phyloP scores from a whole-genome alignment of 2,329 filamentous ascomycete genomes.

The Paecilomyces dactylethromorphus region DNA sequence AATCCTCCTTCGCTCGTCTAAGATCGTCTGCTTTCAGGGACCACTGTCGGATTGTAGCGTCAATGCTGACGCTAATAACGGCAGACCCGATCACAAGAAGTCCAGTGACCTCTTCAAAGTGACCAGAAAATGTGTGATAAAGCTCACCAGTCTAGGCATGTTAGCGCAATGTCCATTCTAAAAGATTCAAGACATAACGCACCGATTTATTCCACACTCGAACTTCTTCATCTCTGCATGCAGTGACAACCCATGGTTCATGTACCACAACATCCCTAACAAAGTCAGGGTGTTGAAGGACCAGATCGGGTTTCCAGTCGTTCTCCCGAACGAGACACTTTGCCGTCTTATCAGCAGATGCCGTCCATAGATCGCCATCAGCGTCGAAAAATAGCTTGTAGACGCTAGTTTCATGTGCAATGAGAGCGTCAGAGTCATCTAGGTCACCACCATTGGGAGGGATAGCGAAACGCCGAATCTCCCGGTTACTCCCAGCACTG shows the following conservation, averaged over 20 bases:
- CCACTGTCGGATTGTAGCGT: conserved; percentile 84
- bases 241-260: conserved; percentile 72
- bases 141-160: conserved; percentile 57
- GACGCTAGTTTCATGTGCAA: conserved; percentile 84
- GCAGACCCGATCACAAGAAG: conserved; percentile 55
- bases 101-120: conserved; percentile 89
- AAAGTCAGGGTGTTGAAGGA: conserved; percentile 77
- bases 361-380: conserved; percentile 78
- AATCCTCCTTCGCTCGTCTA: conserved; percentile 49
- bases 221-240: conserved; percentile 84
- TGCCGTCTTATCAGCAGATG: conserved; percentile 81
- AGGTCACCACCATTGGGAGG: conserved; percentile 22
- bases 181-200: conserved; percentile 12
- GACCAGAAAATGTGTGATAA: conserved; percentile 68
- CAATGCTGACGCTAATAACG: conserved; percentile 79
- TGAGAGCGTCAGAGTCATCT: conserved; percentile 59
- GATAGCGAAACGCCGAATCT: conserved; percentile 61
- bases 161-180: not conserved
- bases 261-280: conserved; percentile 73
- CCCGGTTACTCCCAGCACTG: conserved; percentile 72
- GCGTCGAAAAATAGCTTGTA: conserved; percentile 71
- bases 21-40: conserved; percentile 59
- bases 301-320: conserved; percentile 65
- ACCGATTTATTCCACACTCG: conserved; percentile 73
- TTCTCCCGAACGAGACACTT: conserved; percentile 68